Base-by-base conservation (phyloP, 2,329 filamentous ascomycete genomes). In the Xylaria multiplex region DNA sequence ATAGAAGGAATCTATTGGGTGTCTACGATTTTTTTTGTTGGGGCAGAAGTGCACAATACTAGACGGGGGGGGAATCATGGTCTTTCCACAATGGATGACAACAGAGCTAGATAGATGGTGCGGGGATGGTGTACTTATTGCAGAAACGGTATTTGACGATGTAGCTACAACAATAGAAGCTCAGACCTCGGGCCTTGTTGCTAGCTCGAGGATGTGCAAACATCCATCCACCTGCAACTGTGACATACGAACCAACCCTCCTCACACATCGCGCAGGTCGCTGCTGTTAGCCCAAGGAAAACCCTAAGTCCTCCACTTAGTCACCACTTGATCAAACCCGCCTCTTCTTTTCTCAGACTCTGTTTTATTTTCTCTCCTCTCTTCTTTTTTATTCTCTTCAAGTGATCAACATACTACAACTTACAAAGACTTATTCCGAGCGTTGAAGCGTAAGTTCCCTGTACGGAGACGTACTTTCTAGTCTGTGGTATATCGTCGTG, bases 391-490 rank as follows among this genome's bases (percentile, higher is more conserved):
- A 0, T 40, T 50, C 40, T 45, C 13, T 6, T 1, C 27, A 9
- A 61, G 53, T 35, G 42, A 43, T 13, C 8, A 16, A n/a, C 35
- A 37, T 52, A 55, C 50, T 24, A 52, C 32, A 30, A 9, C 49
- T 50, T 46, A 50, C 35, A 22, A 43, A 27, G n/a, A 14, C 37
- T n/a, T 27, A 42, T 27, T 13, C 8, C 11, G 22, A 27, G 2
- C 6, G n/a, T 49, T 7, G 2, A 40, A 24, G 40, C 30, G 58
- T 45, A 27, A 56, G 57, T 65, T 62, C 64, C 35, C 3, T 27
- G 2, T n/a, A 6, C 3, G 46, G 48, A 19, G 11, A 30, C 59
- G 24, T 59, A 48, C 58, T 62, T 62, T 52, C 58, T 59, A 37
- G 7, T 9, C 53, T 35, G 16, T n/a, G 24, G 32, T 16, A n/a